Conservation (phyloP, 805 yeast species). For the Kazachstania viticola region DNA sequence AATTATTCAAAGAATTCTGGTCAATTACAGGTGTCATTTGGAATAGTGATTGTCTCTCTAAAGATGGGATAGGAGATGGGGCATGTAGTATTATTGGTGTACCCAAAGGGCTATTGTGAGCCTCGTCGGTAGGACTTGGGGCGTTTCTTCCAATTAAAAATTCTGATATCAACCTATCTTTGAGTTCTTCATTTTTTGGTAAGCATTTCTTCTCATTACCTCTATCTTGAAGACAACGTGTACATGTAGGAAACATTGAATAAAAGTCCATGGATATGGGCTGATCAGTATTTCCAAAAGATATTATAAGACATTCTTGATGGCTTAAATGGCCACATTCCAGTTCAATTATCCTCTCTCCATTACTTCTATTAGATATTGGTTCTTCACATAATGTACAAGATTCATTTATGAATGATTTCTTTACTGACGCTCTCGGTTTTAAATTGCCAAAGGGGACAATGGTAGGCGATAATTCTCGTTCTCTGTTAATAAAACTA, state of each 20-base stretch:
- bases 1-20: neutral
- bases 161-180: constrained; percentile 20
- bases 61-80: constrained; percentile 2
- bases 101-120: neutral
- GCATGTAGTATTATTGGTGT: neutral
- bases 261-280: constrained; percentile 7
- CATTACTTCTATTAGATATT: constrained; percentile 32
- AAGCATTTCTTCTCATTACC: constrained; percentile 12
- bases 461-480: too few species aligned
- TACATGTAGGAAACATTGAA: constrained; percentile 21
- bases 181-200: constrained; percentile 19
- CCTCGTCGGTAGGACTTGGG: neutral
- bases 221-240: constrained; percentile 10
- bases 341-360: constrained; percentile 37
- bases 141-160: constrained; percentile 8
- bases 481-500: too few species aligned
- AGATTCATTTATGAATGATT: constrained; percentile 16
- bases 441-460: constrained; percentile 10
- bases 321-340: constrained; percentile 47
- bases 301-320: constrained; percentile 42
- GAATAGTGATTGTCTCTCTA: constrained; percentile 4
- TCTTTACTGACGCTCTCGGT: constrained; percentile 8
- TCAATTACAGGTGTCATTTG: constrained; percentile 1
- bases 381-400: constrained; percentile 41
- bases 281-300: constrained; percentile 19